phyloP scores from a whole-genome alignment of 805 yeast genomes.

The Candida golubevii region DNA sequence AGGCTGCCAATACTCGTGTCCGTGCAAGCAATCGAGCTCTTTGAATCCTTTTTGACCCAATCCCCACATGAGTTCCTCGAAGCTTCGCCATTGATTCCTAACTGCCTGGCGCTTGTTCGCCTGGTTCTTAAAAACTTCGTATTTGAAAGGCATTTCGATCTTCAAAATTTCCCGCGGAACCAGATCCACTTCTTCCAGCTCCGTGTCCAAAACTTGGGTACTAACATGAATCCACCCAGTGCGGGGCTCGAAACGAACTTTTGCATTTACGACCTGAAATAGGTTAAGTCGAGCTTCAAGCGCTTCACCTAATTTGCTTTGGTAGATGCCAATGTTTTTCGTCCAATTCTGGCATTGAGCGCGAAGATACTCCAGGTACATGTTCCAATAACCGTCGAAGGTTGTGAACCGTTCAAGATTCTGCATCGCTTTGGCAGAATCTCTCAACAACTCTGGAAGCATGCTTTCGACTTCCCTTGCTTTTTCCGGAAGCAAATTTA shows the following conservation, averaged over 20 bases:
- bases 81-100: too few species aligned
- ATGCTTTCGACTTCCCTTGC: not conserved
- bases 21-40: not conserved
- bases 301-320: not conserved
- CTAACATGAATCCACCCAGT: constrained; percentile 3
- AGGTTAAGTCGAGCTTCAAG: not conserved
- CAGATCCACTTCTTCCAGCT: too few species aligned
- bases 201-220: not conserved
- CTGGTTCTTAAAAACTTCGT: not conserved
- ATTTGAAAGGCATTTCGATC: not conserved
- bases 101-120: not conserved
- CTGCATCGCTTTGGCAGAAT: not conserved
- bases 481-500: too few species aligned
- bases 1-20: not conserved
- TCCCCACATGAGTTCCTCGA: too few species aligned
- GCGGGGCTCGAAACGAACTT: constrained; percentile 1
- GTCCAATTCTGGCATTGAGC: too few species aligned
- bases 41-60: not conserved
- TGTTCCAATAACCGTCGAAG: too few species aligned
- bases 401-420: not conserved
- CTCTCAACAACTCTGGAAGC: not conserved
- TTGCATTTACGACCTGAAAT: constrained; percentile 1
- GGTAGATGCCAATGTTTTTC: not conserved
- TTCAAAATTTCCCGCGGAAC: too few species aligned
- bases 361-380: too few species aligned